These are phyloP conservation scores for Stereum hirsutum DNA, from an alignment of 1,284 basidiomycete genomes.

Conservation along the genomic window DNA sequence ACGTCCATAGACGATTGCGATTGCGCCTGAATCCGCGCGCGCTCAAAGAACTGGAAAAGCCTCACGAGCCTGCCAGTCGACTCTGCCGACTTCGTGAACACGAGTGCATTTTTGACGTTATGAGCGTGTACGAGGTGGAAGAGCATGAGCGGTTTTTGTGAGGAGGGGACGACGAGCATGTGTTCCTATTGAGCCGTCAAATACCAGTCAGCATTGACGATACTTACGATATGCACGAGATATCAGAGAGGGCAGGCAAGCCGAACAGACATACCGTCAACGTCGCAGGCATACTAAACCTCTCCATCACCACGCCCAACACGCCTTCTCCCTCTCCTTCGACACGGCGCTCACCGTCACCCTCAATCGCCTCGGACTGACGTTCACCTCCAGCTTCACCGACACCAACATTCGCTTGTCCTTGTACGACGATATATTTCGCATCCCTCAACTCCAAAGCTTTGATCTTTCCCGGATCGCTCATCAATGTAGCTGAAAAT, in stretches of 20 bases:
- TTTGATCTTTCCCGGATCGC: slow-evolving; percentile 88
- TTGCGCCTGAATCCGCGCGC: slow-evolving; percentile 25
- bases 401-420: too few species aligned
- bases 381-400: too few species aligned
- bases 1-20: slow-evolving; percentile 12
- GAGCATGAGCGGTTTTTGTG: slow-evolving; percentile 84
- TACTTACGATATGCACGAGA: neutral
- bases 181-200: slow-evolving; percentile 52
- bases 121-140: slow-evolving; percentile 74
- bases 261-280: slow-evolving; percentile 43
- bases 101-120: slow-evolving; percentile 63
- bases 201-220: slow-evolving; percentile 1
- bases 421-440: slow-evolving; percentile 83
- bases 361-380: too few species aligned
- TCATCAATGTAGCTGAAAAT: slow-evolving; percentile 94
- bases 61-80: slow-evolving; percentile 78
- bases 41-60: slow-evolving; percentile 80
- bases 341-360: too few species aligned
- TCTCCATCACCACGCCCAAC: slow-evolving; percentile 56
- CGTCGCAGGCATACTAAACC: slow-evolving; percentile 76
- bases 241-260: neutral
- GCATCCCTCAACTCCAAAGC: slow-evolving; percentile 75
- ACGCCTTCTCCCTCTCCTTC: slow-evolving; percentile 27
- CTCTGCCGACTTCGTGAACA: slow-evolving; percentile 96
- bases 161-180: slow-evolving; percentile 75